A percentile compares a stretch with the other conserved stretches of the same genome.
Evolutionary conservation across 305 asterid species (phyloP).

Genomic region (Caryopteris hybrid): DNA sequence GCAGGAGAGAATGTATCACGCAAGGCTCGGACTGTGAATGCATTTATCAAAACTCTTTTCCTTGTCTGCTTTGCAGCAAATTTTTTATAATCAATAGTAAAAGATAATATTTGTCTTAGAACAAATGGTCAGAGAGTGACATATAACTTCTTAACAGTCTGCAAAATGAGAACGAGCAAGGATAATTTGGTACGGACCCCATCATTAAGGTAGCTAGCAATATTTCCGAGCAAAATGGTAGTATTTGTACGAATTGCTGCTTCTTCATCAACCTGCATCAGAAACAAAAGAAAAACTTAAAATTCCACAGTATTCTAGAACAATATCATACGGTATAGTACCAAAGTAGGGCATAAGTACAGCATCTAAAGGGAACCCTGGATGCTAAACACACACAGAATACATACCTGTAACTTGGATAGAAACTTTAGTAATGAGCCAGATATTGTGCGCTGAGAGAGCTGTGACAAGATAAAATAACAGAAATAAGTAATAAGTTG

Average conservation of each 20-base stretch:
- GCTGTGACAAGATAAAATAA: conserved; percentile 52
- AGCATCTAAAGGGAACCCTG: conserved; percentile 14
- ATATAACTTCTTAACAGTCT: conserved; percentile 18
- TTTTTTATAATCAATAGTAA: conserved; percentile 9
- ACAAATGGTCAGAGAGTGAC: conserved; percentile 8
- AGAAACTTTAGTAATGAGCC: conserved; percentile 90
- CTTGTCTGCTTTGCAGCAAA: conserved; percentile 61
- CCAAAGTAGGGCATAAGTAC: conserved; percentile 11
- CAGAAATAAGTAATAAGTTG: background rate
- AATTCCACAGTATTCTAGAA: background rate
- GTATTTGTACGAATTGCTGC: conserved; percentile 98
- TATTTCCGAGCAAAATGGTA: conserved; percentile 96
- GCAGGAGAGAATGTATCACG: conserved; percentile 98
- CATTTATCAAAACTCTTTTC: conserved; percentile 96
- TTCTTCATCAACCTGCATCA: conserved; percentile 91
- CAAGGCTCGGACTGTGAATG: conserved; percentile 94
- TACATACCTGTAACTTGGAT: conserved; percentile 91
- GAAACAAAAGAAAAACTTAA: conserved; percentile 14
- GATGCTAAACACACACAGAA: conserved; percentile 3
- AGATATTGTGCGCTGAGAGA: conserved; percentile 90
- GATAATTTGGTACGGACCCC: conserved; percentile 64
- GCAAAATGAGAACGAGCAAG: conserved; percentile 18
- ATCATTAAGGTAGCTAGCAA: conserved; percentile 89
- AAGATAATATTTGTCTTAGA: conserved; percentile 7
- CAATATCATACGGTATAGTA: conserved; percentile 9